Base-by-base conservation (phyloP, 495 filamentous ascomycete genomes). In the Penicillium alfredii region DNA sequence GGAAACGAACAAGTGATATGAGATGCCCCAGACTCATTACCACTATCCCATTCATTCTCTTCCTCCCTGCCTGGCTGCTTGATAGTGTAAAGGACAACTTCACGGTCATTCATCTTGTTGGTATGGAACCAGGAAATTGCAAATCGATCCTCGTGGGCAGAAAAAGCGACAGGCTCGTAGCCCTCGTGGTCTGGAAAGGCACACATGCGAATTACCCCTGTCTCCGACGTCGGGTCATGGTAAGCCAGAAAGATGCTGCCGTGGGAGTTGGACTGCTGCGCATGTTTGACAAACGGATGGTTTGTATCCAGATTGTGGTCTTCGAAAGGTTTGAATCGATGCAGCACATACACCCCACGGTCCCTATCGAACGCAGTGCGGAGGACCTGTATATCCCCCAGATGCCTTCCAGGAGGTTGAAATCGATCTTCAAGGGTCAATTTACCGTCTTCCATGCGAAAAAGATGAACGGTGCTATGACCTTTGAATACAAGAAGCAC, bases 91-190 rank as follows among this genome's bases (percentile, higher is more conserved):
- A 60, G 44, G 5, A 60, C 29, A 0, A 68, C 63, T 18, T 56
- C 44, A 38, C 55, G 30, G 8, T 52, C 47, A 11, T 32, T 12
- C n/a, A 33, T 20, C 10, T 55, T 45, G 6, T 37, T 30, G 12
- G n/a, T n/a, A 41, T 68, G 46, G 24, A 59, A 55, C 66, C 66
- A 71, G 8, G 60, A 67, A 14, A 71, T 66, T 0, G 58, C 66
- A 53, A 68, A 69, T 4, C 33, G 43, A 9, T 45, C 40, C 12
- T 30, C 21, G 19, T 47, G n/a, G 3, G 42, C 52, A 4, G 60
- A 53, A 26, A 69, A 31, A 29, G 59, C 56, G 17, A 58, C 30
- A 8, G 64, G 63, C 15, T 61, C 52, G 24, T 56, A 61, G 3
- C 53, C 50, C 1, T 19, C 26, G 15, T 59, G 42, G 4, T 61